Evolutionary conservation across 805 yeast species (phyloP).

Genomic region (Hanseniaspora guilliermondii): DNA sequence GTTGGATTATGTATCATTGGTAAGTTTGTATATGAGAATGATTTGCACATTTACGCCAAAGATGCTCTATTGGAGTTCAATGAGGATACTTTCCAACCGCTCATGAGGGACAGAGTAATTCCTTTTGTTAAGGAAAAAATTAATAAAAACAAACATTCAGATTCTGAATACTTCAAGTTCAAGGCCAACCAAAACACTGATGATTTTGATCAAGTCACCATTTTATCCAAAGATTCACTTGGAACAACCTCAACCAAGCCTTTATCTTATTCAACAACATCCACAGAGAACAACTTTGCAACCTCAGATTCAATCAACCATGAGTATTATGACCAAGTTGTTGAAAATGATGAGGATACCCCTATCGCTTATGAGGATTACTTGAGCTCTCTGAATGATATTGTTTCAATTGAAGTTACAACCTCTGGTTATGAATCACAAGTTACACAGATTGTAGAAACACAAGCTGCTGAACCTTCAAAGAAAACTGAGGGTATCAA

Average conservation of each 20-base stretch:
- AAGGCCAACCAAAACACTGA: neutral
- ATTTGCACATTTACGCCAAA: conserved; percentile 19
- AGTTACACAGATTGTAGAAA: neutral
- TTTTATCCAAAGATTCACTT: neutral
- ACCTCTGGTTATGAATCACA: conserved; percentile 6
- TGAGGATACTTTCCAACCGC: neutral
- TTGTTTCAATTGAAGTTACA: conserved; percentile 3
- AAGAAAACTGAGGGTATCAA: neutral
- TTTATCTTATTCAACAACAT: neutral
- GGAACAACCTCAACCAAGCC: neutral
- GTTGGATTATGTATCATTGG: conserved; percentile 20
- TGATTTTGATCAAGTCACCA: neutral
- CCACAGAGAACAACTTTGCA: neutral
- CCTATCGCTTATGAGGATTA: conserved; percentile 6
- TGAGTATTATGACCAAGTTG: neutral
- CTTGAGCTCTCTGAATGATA: conserved; percentile 3
- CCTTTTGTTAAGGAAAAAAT: conserved; percentile 5
- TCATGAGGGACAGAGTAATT: conserved; percentile 1
- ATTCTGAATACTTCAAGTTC: conserved; percentile 8
- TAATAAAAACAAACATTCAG: neutral
- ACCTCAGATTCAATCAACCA: neutral
- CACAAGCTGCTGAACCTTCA: neutral
- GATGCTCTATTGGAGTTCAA: neutral
- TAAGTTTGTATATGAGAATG: conserved; percentile 21
- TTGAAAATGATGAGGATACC: neutral